phyloP scores from a whole-genome alignment of 352 stramenopile genomes.

The Pythium coloratum region DNA sequence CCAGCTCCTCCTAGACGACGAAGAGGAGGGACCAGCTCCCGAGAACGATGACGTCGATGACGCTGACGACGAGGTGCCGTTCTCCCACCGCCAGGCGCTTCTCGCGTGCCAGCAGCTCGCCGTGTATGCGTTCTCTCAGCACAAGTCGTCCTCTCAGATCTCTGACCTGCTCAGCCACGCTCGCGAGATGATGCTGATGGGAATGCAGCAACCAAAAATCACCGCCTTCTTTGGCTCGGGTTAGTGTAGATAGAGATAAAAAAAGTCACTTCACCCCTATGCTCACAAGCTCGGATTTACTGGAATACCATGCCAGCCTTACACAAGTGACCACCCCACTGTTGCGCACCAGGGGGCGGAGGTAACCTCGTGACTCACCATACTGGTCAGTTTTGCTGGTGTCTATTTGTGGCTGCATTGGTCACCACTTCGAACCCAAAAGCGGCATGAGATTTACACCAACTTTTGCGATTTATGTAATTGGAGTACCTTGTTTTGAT shows the following conservation, averaged over 20 bases:
- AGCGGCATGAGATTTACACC: too few species aligned
- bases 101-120: conserved; percentile 3
- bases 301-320: conserved; percentile 3
- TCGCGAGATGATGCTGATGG: neutral
- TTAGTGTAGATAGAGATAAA: neutral
- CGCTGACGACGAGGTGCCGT: neutral
- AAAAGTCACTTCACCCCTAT: conserved; percentile 10
- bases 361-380: conserved; percentile 15
- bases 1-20: too few species aligned
- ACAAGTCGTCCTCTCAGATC: neutral
- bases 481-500: too few species aligned
- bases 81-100: conserved; percentile 8
- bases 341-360: conserved; percentile 9
- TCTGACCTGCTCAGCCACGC: neutral
- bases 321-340: conserved; percentile 6
- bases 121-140: conserved; percentile 5
- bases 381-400: neutral
- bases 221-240: neutral
- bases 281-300: conserved; percentile 2
- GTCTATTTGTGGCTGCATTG: neutral
- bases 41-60: neutral
- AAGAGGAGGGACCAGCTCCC: too few species aligned
- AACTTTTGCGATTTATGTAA: too few species aligned
- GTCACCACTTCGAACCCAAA: neutral
- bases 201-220: neutral